Percentiles rank a stretch among this genome's conserved stretches.
Evolutionary conservation across 495 filamentous ascomycete genomes (phyloP).

Genomic region (Annulohypoxylon stygium): DNA sequence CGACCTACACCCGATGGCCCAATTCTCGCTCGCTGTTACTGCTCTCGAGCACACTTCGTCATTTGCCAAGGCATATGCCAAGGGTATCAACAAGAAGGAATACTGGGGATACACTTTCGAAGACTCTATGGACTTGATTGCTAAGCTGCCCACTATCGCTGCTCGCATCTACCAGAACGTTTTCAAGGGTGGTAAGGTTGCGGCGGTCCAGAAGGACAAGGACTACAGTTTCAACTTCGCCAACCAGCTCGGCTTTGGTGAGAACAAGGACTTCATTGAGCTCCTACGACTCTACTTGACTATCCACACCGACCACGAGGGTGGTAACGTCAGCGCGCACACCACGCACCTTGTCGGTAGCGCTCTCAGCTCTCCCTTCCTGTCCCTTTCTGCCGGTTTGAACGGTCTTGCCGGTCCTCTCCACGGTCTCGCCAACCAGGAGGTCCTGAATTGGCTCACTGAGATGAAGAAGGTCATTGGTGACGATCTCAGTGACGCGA

Average conservation of each 20-base stretch:
- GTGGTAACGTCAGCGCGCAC: conserved; percentile 98
- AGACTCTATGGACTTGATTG: conserved; percentile 99
- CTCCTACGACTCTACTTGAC: conserved; percentile 98
- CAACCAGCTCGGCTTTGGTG: conserved; percentile 96
- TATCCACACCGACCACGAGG: conserved; percentile 99
- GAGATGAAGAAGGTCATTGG: conserved; percentile 98
- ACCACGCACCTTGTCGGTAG: conserved; percentile 98
- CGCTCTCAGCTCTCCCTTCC: conserved; percentile 96
- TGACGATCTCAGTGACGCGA: conserved; percentile 92
- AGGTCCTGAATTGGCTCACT: conserved; percentile 97
- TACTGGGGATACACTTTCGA: conserved; percentile 99
- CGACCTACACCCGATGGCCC: conserved; percentile 99
- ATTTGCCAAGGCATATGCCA: conserved; percentile 97
- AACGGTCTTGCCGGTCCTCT: conserved; percentile 98
- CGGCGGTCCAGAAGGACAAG: conserved; percentile 94
- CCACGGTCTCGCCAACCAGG: conserved; percentile 99
- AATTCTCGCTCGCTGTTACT: conserved; percentile 97
- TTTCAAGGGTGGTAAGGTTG: conserved; percentile 99
- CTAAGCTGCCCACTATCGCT: conserved; percentile 98
- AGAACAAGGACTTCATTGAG: conserved; percentile 97
- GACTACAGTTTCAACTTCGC: conserved; percentile 98
- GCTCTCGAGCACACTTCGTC: conserved; percentile 98
- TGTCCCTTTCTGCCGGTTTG: conserved; percentile 94
- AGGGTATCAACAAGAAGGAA: conserved; percentile 97
- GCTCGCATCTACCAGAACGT: conserved; percentile 99